Base-by-base conservation (phyloP, 108 stramenopile species). In the Skeletonema costatum region DNA sequence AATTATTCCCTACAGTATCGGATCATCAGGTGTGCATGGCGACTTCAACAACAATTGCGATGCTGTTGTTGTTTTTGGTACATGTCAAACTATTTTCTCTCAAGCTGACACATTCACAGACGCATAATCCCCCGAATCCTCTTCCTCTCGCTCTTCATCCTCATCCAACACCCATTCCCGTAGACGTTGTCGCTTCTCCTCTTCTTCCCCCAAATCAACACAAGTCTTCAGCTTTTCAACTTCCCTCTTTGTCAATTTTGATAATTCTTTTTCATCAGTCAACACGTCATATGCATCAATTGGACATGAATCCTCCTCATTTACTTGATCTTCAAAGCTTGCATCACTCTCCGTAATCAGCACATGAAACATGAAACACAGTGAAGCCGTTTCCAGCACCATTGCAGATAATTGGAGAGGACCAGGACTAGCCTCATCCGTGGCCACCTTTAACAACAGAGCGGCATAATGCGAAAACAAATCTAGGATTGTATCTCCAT, bases 401-500 rank as follows among this genome's bases (percentile, higher is more conserved):
- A 51, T n/a, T 16, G 50, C 50, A 19, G 50, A 51, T 19, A 51
- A 19, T 51, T 51, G 50, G 19, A 51, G 50, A 2, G 50, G 50
- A 2, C 50, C 50, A 17, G 50, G 50, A 19, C 17, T 19, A 19
- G n/a, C 19, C 1, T 51, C 50, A 51, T 51, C 50, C 17, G 19
- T 51, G 4, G 50, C 50, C 3, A 51, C 17, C 19, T 51, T 51
- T n/a, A 51, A 19, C 50, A 51, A 51, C 19, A 51, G 17, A 1
- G 50, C 50, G 1, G 50, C 50, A 51, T 51, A 51, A 51, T 51
- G 50, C 6, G 50, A 17, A 19, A 51, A 51, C 4, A 51, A 19
- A 19, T 51, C 50, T 35, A 76, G 11, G 17, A 86, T 71, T 8
- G 70, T 82, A 2, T 17, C 17, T 9, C 85, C 85, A 41, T 75